Conservation (phyloP, 2,329 filamentous ascomycete genomes). For the Cucurbitaria berberidis region DNA sequence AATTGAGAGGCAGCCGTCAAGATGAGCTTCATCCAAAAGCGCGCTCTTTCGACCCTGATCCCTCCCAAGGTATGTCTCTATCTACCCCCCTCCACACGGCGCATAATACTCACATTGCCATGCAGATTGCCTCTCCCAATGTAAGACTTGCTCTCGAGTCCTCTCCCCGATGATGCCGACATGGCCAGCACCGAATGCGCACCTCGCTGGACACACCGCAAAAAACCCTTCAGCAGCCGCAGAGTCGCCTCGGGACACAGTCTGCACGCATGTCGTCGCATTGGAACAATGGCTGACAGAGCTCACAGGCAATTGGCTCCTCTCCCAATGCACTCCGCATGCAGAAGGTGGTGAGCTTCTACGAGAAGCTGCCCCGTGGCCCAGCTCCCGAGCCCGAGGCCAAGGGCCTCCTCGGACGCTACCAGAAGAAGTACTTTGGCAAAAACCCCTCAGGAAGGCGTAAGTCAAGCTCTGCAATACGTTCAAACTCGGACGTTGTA, state of each 20-base stretch:
- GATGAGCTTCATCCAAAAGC: slow-evolving; percentile 92
- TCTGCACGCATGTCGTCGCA: not conserved
- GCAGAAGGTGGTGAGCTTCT: slow-evolving; percentile 98
- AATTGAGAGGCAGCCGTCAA: slow-evolving; percentile 57
- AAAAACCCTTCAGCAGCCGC: slow-evolving; percentile 22
- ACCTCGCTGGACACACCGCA: slow-evolving; percentile 13
- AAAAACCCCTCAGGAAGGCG: slow-evolving; percentile 88
- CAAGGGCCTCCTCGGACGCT: slow-evolving; percentile 83
- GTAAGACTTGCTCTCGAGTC: slow-evolving; percentile 61
- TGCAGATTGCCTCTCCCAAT: slow-evolving; percentile 80
- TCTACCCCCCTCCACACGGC: slow-evolving; percentile 10
- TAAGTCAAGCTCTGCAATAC: slow-evolving; percentile 60
- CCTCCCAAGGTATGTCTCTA: slow-evolving; percentile 83
- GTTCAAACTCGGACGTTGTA: not conserved
- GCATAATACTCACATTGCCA: slow-evolving; percentile 46
- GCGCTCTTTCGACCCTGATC: slow-evolving; percentile 96
- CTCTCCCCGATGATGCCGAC: slow-evolving; percentile 15
- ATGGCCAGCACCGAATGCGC: slow-evolving; percentile 8
- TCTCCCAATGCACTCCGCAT: slow-evolving; percentile 96
- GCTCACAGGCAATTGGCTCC: slow-evolving; percentile 82
- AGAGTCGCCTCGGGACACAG: not conserved
- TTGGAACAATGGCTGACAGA: slow-evolving; percentile 25
- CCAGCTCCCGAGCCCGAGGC: slow-evolving; percentile 82
- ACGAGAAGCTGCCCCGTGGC: slow-evolving; percentile 96
- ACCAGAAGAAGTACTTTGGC: slow-evolving; percentile 88